phyloP scores from a whole-genome alignment of 2,329 filamentous ascomycete genomes.

The Paecilomyces sp. region DNA sequence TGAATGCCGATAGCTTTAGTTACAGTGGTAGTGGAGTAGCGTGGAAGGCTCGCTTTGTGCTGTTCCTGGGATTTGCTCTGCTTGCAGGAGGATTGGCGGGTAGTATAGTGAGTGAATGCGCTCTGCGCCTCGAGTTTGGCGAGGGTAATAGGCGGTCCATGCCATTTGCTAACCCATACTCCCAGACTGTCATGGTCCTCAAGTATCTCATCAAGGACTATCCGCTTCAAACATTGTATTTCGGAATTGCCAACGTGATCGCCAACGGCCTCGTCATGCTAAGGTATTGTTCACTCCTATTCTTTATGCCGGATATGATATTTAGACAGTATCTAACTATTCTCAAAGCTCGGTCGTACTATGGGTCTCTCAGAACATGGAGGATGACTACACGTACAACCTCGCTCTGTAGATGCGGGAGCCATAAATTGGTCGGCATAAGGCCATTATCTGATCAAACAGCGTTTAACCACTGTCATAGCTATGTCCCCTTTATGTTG shows the following conservation, averaged over 20 bases:
- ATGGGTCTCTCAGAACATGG: slow-evolving; percentile 66
- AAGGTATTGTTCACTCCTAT: slow-evolving; percentile 43
- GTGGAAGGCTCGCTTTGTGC: slow-evolving; percentile 63
- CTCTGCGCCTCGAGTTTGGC: slow-evolving; percentile 1
- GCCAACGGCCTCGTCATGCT: slow-evolving; percentile 61
- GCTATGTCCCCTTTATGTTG: background rate
- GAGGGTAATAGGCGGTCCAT: background rate
- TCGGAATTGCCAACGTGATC: slow-evolving; percentile 60
- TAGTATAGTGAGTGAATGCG: slow-evolving; percentile 45
- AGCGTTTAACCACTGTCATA: background rate
- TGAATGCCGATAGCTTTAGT: slow-evolving; percentile 58
- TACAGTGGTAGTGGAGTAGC: slow-evolving; percentile 60
- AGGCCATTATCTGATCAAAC: background rate
- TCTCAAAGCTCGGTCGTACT: slow-evolving; percentile 52
- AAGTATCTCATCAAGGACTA: slow-evolving; percentile 60
- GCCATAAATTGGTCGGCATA: background rate
- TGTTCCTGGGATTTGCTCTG: slow-evolving; percentile 63
- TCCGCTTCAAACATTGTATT: slow-evolving; percentile 56
- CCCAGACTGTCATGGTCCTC: slow-evolving; percentile 55
- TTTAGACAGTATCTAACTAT: slow-evolving; percentile 13
- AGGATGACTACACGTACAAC: slow-evolving; percentile 66
- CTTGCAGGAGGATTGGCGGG: slow-evolving; percentile 62
- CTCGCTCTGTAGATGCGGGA: slow-evolving; percentile 46
- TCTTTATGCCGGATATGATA: background rate
- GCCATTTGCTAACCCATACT: slow-evolving; percentile 6